phyloP scores from a whole-genome alignment of 2,329 filamentous ascomycete species.

The Berkeleyomyces rouxiae region DNA sequence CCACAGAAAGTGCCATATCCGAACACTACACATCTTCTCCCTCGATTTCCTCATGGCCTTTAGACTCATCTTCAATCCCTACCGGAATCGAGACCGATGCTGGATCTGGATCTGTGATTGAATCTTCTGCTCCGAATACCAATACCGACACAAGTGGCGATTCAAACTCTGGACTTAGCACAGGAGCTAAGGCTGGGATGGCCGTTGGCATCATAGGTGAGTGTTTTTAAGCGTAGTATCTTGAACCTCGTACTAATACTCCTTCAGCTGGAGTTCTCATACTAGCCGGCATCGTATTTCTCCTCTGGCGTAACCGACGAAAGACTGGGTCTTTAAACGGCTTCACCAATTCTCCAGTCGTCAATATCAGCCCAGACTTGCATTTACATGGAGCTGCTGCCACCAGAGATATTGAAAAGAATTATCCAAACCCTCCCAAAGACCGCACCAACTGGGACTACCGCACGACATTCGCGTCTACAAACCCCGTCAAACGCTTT shows the following conservation, averaged over 20 bases:
- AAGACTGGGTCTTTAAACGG: not conserved
- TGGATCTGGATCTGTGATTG: not conserved
- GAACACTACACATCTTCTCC: not conserved
- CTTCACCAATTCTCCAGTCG: not conserved
- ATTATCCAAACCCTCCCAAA: not conserved
- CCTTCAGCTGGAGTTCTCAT: not conserved
- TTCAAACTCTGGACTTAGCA: not conserved
- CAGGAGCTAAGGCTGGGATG: conserved; percentile 3
- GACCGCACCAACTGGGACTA: conserved; percentile 6
- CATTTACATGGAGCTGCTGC: not conserved
- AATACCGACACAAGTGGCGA: not conserved
- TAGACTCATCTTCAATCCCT: not conserved
- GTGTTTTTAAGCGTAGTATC: not conserved
- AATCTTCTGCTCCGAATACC: not conserved
- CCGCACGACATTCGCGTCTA: conserved; percentile 9
- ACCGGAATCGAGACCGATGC: not conserved
- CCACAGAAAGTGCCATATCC: not conserved
- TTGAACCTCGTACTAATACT: not conserved
- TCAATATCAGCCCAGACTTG: not conserved
- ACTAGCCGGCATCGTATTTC: not conserved
- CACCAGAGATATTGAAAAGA: conserved; percentile 4
- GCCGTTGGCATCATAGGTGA: conserved; percentile 3
- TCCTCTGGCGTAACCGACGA: not conserved
- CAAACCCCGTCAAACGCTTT: not conserved
- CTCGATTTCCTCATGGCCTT: not conserved